phyloP scores from a whole-genome alignment of 2,329 filamentous ascomycete genomes.

The Tolypocladium capitatum region DNA sequence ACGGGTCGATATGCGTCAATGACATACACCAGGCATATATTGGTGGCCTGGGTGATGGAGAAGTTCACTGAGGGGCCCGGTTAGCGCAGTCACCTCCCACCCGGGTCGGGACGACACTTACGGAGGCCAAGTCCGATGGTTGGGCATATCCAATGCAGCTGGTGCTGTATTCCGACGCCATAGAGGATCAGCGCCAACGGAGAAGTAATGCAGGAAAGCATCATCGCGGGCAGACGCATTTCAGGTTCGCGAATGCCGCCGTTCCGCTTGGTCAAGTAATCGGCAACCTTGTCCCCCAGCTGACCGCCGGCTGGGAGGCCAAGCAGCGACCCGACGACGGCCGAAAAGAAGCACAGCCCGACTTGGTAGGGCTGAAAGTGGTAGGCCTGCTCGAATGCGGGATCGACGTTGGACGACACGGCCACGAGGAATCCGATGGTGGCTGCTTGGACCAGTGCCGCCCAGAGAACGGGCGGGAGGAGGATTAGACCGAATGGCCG shows the following conservation, averaged over 20 bases:
- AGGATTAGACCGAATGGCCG: conserved; percentile 36
- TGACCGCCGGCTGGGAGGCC: conserved; percentile 38
- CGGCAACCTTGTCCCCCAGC: conserved; percentile 32
- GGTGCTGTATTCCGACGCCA: conserved; percentile 32
- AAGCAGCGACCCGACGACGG: conserved; percentile 31
- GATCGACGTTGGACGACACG: conserved; percentile 37
- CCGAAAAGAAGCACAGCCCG: conserved; percentile 37
- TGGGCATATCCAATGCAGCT: conserved; percentile 40
- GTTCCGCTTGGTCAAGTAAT: conserved; percentile 36
- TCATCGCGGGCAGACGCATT: conserved; percentile 43
- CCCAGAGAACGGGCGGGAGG: conserved; percentile 41
- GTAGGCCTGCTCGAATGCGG: conserved; percentile 28
- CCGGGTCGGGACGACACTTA: conserved; percentile 16
- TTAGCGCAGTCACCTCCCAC: neutral
- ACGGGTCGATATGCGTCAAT: conserved; percentile 45
- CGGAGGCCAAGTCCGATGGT: conserved; percentile 39
- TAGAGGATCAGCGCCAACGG: conserved; percentile 31
- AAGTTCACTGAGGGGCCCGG: conserved; percentile 31
- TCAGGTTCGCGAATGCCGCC: conserved; percentile 44
- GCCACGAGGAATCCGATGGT: conserved; percentile 43
- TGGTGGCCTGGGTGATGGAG: conserved; percentile 40
- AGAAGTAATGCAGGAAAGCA: conserved; percentile 35
- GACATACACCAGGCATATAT: conserved; percentile 41
- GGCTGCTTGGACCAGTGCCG: conserved; percentile 37
- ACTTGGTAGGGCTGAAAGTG: conserved; percentile 30